Conservation (phyloP, 2,329 filamentous ascomycete species). For the Colletotrichum godetiae region DNA sequence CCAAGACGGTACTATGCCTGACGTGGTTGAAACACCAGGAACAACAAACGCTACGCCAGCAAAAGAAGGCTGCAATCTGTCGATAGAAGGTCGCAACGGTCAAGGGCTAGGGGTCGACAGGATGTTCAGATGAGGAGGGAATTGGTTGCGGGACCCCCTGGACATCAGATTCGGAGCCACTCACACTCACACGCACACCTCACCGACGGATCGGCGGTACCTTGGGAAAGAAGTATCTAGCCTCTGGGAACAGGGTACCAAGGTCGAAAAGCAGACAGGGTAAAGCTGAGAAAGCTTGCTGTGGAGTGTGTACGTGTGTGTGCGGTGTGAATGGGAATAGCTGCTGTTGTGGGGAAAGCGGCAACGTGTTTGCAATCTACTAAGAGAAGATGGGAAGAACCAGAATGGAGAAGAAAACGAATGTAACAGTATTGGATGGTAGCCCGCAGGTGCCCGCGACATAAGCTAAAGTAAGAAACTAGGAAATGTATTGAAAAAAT, state of each 20-base stretch:
- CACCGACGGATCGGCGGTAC: conserved; percentile 1
- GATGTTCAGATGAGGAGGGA: conserved; percentile 15
- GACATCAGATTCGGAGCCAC: neutral
- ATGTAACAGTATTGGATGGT: neutral
- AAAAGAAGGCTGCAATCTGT: conserved; percentile 1
- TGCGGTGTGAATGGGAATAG: neutral
- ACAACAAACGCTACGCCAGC: conserved; percentile 11
- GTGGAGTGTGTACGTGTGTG: neutral
- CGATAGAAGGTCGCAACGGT: conserved; percentile 1
- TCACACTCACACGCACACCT: neutral
- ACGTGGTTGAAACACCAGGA: conserved; percentile 30
- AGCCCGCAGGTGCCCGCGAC: neutral
- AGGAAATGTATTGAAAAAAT: neutral
- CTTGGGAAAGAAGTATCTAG: neutral
- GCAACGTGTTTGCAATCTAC: conserved; percentile 3
- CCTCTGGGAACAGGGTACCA: neutral
- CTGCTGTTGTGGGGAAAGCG: neutral
- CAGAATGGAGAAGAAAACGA: neutral
- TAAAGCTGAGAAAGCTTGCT: neutral
- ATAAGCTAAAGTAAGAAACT: neutral
- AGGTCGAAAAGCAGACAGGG: neutral
- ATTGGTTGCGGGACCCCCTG: neutral
- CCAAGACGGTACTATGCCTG: conserved; percentile 17
- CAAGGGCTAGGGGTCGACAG: conserved; percentile 11
- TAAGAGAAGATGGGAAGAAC: neutral